A percentile compares a stretch with the other conserved stretches of the same genome.
These are phyloP conservation scores for Globisporangium carolinianum DNA, from an alignment of 352 stramenopile species.

Conservation along the genomic window DNA sequence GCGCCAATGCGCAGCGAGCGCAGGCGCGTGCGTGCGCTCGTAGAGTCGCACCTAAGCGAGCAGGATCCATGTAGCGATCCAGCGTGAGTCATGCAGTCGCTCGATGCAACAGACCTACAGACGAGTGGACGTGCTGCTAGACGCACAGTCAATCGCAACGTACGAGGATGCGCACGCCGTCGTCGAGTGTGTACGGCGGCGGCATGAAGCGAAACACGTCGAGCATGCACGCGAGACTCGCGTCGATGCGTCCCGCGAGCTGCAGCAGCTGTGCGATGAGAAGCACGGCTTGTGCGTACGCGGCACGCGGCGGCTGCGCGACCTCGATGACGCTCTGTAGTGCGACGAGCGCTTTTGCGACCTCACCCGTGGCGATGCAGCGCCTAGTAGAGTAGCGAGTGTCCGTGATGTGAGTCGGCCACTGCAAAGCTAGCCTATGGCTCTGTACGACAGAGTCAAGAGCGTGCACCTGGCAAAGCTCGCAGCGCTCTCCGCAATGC, in stretches of 20 bases:
- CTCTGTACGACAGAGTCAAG: too few species aligned
- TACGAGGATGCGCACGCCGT: constrained; percentile 46
- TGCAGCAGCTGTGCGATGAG: constrained; percentile 36
- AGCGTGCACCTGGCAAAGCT: constrained; percentile 16
- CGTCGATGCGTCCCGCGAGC: constrained; percentile 18
- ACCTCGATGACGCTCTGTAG: constrained; percentile 39
- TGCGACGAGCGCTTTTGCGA: constrained; percentile 30
- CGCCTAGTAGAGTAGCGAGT: constrained; percentile 14
- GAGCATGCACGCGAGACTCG: constrained; percentile 30
- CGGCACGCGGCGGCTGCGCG: constrained; percentile 14
- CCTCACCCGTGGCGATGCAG: constrained; percentile 35
- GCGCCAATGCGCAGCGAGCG: constrained; percentile 26
- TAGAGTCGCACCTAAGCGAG: constrained; percentile 26
- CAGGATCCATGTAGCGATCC: neutral
- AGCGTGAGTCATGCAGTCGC: neutral
- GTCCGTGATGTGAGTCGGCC: too few species aligned
- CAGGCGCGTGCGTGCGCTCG: constrained; percentile 15
- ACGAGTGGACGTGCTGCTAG: neutral
- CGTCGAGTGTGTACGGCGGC: constrained; percentile 27
- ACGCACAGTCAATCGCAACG: neutral
- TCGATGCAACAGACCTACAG: too few species aligned
- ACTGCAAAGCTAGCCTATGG: too few species aligned
- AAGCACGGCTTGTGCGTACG: constrained; percentile 27
- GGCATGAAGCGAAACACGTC: constrained; percentile 41
- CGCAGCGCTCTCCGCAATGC: constrained; percentile 19